Percentiles rank a stretch among this genome's conserved stretches.
phyloP scores from a whole-genome alignment of 805 yeast species.

The Martiniozyma abietophila region DNA sequence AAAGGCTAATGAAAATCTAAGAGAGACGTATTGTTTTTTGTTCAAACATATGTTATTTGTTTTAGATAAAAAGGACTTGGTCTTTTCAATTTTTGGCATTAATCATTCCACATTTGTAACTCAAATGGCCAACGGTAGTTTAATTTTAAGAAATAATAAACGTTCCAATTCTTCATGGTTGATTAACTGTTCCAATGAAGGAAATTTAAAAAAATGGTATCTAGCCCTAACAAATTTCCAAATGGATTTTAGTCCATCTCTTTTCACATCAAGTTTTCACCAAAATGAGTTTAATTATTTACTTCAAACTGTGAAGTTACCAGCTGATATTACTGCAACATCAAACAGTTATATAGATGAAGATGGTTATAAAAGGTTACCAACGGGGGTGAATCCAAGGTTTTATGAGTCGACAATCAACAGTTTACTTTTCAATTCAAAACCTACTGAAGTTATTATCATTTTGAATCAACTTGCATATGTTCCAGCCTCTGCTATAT shows the following conservation, averaged over 20 bases:
- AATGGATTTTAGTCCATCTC: constrained; percentile 16
- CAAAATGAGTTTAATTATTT: constrained; percentile 18
- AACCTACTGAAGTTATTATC: constrained; percentile 22
- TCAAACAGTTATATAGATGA: constrained; percentile 5
- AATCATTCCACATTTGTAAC: constrained; percentile 14
- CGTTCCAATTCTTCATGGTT: constrained; percentile 1
- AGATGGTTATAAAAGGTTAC: constrained; percentile 9
- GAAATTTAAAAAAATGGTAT: constrained; percentile 24
- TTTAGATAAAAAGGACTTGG: constrained; percentile 7
- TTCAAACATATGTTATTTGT: constrained; percentile 20
- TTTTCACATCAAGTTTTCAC: constrained; percentile 21
- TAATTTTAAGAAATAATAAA: constrained; percentile 8
- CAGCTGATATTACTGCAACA: not conserved
- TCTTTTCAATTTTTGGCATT: constrained; percentile 11
- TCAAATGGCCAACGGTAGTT: constrained; percentile 3
- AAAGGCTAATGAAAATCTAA: too few species aligned
- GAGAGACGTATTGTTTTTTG: constrained; percentile 20
- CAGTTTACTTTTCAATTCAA: constrained; percentile 16
- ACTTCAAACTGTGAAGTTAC: not conserved
- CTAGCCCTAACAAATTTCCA: constrained; percentile 20
- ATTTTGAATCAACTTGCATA: constrained; percentile 21
- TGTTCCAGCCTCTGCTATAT: constrained; percentile 14
- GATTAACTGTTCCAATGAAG: constrained; percentile 1
- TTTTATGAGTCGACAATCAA: constrained; percentile 24
- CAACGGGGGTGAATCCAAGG: constrained; percentile 22